A percentile compares a stretch with the other conserved stretches of the same genome.
Conservation (phyloP, 2,329 filamentous ascomycete genomes). For the Fusarium abutilonis region DNA sequence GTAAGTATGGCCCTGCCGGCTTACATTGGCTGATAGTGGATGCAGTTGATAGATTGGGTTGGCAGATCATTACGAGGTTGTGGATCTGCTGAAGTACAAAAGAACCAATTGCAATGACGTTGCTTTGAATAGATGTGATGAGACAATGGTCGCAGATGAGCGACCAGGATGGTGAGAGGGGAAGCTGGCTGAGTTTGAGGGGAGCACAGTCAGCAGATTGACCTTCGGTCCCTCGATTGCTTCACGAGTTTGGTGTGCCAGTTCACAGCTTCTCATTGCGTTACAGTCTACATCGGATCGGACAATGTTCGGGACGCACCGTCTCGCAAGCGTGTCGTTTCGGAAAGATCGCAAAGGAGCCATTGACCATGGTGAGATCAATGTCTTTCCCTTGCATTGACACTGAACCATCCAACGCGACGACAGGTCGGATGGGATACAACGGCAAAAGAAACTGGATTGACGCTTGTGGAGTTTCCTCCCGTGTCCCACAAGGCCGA, state of each 20-base stretch:
- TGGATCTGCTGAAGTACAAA: conserved; percentile 24
- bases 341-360: neutral
- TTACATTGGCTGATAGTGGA: neutral
- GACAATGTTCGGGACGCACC: neutral
- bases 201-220: neutral
- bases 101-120: conserved; percentile 16
- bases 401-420: conserved; percentile 30
- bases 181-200: neutral
- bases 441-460: conserved; percentile 11
- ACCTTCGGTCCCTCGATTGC: too few species aligned
- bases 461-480: conserved; percentile 27
- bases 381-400: conserved; percentile 40
- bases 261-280: neutral
- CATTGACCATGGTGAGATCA: conserved; percentile 1
- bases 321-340: conserved; percentile 5
- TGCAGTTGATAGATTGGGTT: conserved; percentile 1
- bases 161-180: conserved; percentile 20
- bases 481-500: conserved; percentile 33
- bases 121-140: conserved; percentile 17
- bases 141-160: conserved; percentile 35
- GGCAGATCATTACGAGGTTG: conserved; percentile 17
- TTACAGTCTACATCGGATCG: neutral
- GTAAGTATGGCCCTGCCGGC: neutral
- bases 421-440: conserved; percentile 31
- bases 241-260: neutral